Evolutionary conservation across 1,284 basidiomycete species (phyloP).

Genomic region (Irpex sp.): DNA sequence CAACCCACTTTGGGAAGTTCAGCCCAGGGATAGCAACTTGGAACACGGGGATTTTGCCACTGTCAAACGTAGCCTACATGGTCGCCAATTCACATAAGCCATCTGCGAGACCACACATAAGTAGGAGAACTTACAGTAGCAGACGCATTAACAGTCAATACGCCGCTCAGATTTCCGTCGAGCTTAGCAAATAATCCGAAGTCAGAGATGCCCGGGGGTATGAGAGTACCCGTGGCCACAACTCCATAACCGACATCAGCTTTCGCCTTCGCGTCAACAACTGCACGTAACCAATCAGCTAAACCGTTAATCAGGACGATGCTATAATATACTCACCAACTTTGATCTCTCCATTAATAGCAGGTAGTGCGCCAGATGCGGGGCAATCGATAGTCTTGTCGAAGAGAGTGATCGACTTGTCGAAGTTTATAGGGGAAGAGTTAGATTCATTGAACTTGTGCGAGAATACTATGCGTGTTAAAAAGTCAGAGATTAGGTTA

Average conservation of each 20-base stretch:
- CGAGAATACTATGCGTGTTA: too few species aligned
- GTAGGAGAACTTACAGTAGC: conserved; percentile 33
- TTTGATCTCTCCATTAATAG: conserved; percentile 40
- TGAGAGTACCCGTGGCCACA: conserved; percentile 47
- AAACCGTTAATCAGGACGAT: too few species aligned
- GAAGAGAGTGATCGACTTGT: conserved; percentile 47
- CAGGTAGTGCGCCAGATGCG: conserved; percentile 27
- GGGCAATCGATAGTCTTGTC: conserved; percentile 49
- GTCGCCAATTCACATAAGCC: not conserved
- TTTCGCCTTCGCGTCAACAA: conserved; percentile 46
- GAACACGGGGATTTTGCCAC: conserved; percentile 42
- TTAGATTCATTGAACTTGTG: conserved; percentile 35
- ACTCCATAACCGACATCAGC: conserved; percentile 48
- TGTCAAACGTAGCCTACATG: conserved; percentile 41
- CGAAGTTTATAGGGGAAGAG: conserved; percentile 25
- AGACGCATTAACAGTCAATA: conserved; percentile 41
- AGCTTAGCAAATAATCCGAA: conserved; percentile 40
- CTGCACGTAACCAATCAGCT: conserved; percentile 9
- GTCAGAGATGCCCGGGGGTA: conserved; percentile 47
- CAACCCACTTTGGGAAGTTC: conserved; percentile 46
- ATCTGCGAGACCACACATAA: not conserved
- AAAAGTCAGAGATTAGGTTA: too few species aligned
- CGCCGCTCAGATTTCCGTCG: conserved; percentile 33
- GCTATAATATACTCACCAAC: conserved; percentile 24
- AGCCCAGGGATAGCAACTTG: conserved; percentile 46